Evolutionary conservation across 1,284 basidiomycete genomes (phyloP).

Genomic region (Cutaneotrichosporon sp.): DNA sequence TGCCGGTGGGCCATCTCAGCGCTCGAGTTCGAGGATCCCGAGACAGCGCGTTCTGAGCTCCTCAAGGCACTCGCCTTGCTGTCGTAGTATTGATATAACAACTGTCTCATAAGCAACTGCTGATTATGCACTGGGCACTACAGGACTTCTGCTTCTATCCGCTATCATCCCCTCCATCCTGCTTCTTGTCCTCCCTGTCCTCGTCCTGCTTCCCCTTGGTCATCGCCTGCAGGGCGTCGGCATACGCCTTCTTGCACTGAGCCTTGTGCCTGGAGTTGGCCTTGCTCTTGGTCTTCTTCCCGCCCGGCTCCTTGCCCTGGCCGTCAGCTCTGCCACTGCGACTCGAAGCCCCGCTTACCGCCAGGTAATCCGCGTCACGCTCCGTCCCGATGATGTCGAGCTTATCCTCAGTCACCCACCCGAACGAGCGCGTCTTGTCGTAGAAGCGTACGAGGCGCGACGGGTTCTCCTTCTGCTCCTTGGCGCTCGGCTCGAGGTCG

Average conservation of each 20-base stretch:
- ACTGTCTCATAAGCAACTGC: too few relatives aligned
- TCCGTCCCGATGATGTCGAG: slow-evolving; percentile 59
- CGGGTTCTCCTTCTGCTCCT: slow-evolving; percentile 7
- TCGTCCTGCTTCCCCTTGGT: background rate
- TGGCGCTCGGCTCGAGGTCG: slow-evolving; percentile 43
- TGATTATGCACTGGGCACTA: too few relatives aligned
- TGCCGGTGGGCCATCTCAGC: slow-evolving; percentile 85
- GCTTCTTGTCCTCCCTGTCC: background rate
- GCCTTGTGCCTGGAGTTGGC: slow-evolving; percentile 7
- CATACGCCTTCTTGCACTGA: slow-evolving; percentile 25
- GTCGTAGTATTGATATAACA: background rate
- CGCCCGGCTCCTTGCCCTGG: slow-evolving; percentile 29
- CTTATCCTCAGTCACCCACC: slow-evolving; percentile 54
- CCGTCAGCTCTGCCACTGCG: slow-evolving; percentile 1
- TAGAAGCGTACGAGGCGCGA: slow-evolving; percentile 62
- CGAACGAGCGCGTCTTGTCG: slow-evolving; percentile 60
- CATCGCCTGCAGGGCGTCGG: slow-evolving; percentile 26
- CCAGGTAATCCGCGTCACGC: slow-evolving; percentile 42
- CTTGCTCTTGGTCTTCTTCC: slow-evolving; percentile 20
- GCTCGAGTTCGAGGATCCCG: slow-evolving; percentile 84
- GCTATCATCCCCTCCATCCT: too few relatives aligned
- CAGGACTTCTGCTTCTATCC: too few relatives aligned
- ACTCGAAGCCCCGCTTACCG: background rate
- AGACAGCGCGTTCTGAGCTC: slow-evolving; percentile 74
- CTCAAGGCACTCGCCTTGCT: slow-evolving; percentile 66